Evolutionary conservation across 495 filamentous ascomycete species (phyloP), one percentile per base, ranked within the genome.

Genomic region (Penicillium samsonianum): DNA sequence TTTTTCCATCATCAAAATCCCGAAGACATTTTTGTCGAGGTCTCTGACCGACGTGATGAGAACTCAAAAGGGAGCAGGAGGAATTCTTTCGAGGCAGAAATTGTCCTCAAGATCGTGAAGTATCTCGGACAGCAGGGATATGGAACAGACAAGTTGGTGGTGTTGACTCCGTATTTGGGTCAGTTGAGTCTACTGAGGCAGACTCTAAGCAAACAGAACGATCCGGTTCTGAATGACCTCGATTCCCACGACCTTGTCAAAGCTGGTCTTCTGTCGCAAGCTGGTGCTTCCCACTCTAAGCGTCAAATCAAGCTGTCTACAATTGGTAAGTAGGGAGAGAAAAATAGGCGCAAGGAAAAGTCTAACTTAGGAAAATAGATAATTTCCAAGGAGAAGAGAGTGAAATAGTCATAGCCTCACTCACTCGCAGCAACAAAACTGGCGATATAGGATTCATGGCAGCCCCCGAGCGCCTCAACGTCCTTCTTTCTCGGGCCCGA

Each of bases 341-440:
- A 16, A 12, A 23, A 7, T 47, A 22, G 17, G 12, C 26, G 12
- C 26, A 37, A 48, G 25, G 6, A n/a, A 49, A 22, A 23, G n/a
- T 35, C 50, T 60, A 11, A 61, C 47, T 25, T 17, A 17, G 10
- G 35, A 23, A 50, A 31, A 28, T 42, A 87, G 88, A 92, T 62
- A 92, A 92, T 54, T 93, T 87, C 57, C 90, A 92, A 67, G 90
- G 90, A 3, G 89, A 93, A 60, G 89, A 93, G 56, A 87, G 83
- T 47, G 82, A 91, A 6, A 88, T 91, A 25, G 87, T 92, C 1
- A 77, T 93, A 33, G 84, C 70, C 0, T 83, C 81, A 1, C 67
- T 92, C 5, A 90, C 87, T 0, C 74, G 90, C 11, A 87, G 87
- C 65, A 93, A 92, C 60, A 57, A 69, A 1, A 53, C 55, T 0